Percentiles rank a stretch among this genome's conserved stretches.
phyloP scores from a whole-genome alignment of 148 eudicot species.

The Rhododendron henanense region DNA sequence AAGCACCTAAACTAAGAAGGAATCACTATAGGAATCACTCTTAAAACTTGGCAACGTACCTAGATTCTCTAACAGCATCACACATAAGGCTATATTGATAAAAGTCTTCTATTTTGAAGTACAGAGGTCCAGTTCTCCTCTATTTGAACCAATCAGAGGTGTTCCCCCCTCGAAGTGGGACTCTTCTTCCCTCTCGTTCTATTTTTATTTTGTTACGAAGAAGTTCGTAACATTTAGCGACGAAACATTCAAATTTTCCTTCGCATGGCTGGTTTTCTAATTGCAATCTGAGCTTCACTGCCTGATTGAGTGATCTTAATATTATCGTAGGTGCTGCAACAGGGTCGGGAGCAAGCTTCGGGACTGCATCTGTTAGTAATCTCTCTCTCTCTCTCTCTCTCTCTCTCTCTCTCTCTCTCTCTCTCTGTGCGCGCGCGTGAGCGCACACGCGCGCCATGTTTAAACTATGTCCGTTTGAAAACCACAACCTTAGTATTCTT shows the following conservation, averaged over 20 bases:
- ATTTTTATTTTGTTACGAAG: too few species aligned
- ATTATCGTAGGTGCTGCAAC: slow-evolving; percentile 62
- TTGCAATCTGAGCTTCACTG: background rate
- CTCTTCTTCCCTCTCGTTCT: too few species aligned
- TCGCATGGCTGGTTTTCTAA: too few species aligned
- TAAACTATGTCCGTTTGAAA: background rate
- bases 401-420: too few species aligned
- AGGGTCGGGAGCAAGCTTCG: slow-evolving; percentile 86
- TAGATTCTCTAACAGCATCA: background rate
- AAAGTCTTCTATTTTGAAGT: too few species aligned
- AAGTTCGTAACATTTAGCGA: too few species aligned
- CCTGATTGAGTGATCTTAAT: background rate
- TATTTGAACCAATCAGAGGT: too few species aligned
- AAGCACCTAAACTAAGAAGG: background rate
- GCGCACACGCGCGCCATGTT: background rate
- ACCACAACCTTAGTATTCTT: background rate
- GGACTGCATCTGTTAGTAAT: slow-evolving; percentile 55
- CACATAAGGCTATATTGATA: background rate
- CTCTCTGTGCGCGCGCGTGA: background rate
- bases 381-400: background rate
- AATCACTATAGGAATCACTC: background rate
- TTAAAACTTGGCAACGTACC: background rate
- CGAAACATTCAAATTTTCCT: too few species aligned
- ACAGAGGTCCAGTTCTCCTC: too few species aligned
- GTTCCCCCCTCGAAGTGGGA: too few species aligned